Conservation (phyloP, 2,329 filamentous ascomycete species). For the Xenoacremonium recifei region DNA sequence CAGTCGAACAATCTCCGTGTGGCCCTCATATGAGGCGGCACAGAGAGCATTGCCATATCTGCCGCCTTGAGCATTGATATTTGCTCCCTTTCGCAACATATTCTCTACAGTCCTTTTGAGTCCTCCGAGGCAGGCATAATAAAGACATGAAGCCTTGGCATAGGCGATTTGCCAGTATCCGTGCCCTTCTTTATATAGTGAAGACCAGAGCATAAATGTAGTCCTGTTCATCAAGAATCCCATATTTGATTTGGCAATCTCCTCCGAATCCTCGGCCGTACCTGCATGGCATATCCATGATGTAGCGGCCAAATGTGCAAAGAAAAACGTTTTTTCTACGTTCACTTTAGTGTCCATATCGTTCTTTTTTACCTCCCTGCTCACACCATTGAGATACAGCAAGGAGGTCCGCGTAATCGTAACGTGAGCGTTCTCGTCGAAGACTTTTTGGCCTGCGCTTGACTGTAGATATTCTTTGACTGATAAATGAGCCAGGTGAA, state of each 20-base stretch:
- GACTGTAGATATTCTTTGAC: slow-evolving; percentile 23
- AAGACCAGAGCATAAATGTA: slow-evolving; percentile 12
- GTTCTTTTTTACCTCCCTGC: too few species aligned
- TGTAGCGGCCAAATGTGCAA: slow-evolving; percentile 17
- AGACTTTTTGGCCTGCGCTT: slow-evolving; percentile 4
- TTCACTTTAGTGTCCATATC: slow-evolving; percentile 2
- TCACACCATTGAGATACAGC: slow-evolving; percentile 17
- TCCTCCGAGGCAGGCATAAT: slow-evolving; percentile 11
- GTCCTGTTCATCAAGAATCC: slow-evolving; percentile 10
- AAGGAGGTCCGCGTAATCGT: slow-evolving; percentile 20
- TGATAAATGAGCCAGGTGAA: slow-evolving; percentile 26
- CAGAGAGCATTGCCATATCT: too few species aligned
- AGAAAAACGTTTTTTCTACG: slow-evolving; percentile 13
- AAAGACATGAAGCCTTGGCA: slow-evolving; percentile 8
- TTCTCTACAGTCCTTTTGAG: slow-evolving; percentile 5
- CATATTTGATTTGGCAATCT: slow-evolving; percentile 4
- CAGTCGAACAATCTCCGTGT: too few species aligned
- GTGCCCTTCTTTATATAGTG: slow-evolving; percentile 4
- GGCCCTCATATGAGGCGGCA: too few species aligned
- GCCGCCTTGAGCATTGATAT: too few species aligned
- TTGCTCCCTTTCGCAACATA: too few species aligned
- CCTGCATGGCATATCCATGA: slow-evolving; percentile 13
- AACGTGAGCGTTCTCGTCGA: slow-evolving; percentile 8
- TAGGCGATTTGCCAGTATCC: slow-evolving; percentile 3
- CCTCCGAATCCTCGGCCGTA: slow-evolving; percentile 5